These are phyloP conservation scores for Penicillium sp. DNA, from an alignment of 2,329 filamentous ascomycete species.

Conservation along the genomic window DNA sequence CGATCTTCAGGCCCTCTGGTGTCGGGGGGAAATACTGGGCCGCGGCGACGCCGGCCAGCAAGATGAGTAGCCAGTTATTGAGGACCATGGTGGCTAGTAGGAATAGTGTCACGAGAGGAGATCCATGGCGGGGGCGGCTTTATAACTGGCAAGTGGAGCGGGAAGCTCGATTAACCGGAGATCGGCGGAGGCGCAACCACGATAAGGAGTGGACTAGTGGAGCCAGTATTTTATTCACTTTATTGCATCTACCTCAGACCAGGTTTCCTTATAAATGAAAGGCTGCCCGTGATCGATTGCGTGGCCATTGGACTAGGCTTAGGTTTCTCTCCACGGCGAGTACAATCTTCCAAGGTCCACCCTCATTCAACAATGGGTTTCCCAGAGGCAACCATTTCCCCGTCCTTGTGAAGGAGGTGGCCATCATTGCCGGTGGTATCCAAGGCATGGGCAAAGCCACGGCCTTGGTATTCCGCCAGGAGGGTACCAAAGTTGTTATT, in stretches of 20 bases:
- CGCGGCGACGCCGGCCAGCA: conserved; percentile 18
- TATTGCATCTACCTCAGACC: neutral
- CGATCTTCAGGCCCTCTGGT: conserved; percentile 39
- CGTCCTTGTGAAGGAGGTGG: too few relatives aligned
- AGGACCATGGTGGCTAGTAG: conserved; percentile 3
- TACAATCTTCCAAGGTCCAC: too few relatives aligned
- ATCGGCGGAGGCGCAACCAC: neutral
- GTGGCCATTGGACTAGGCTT: too few relatives aligned
- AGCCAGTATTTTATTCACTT: neutral
- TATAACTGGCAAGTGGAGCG: neutral
- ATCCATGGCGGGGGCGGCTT: neutral
- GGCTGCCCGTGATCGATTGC: too few relatives aligned
- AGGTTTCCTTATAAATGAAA: too few relatives aligned
- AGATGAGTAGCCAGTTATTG: conserved; percentile 9
- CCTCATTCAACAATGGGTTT: too few relatives aligned
- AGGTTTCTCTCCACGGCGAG: too few relatives aligned
- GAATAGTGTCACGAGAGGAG: neutral
- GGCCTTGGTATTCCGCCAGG: too few relatives aligned
- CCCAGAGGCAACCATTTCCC: too few relatives aligned
- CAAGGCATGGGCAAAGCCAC: too few relatives aligned
- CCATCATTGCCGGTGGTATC: too few relatives aligned
- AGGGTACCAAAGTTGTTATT: too few relatives aligned
- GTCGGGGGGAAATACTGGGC: conserved; percentile 42
- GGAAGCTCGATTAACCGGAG: neutral
- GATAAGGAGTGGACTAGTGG: neutral